Conservation (phyloP, 2,329 filamentous ascomycete genomes). For the Alternaria consortialis region DNA sequence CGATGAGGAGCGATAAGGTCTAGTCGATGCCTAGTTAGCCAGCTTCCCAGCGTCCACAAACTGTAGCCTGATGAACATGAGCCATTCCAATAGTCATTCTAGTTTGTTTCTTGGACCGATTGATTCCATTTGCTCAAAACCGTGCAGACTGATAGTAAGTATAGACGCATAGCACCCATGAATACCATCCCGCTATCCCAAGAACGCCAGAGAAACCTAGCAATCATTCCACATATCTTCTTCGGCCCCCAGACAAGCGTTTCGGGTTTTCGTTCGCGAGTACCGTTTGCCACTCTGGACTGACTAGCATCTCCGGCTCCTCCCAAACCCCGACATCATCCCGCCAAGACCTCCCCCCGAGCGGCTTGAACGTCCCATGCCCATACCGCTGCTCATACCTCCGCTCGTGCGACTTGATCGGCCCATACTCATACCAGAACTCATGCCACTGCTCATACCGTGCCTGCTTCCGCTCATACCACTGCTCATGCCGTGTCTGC, state of each 20-base stretch:
- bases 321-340: slow-evolving; percentile 2
- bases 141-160: too few relatives aligned
- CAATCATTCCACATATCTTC: background rate
- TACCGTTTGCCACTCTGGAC: background rate
- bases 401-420: background rate
- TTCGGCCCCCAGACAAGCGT: background rate
- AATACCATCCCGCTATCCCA: too few relatives aligned
- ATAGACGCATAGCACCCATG: too few relatives aligned
- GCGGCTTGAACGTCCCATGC: background rate
- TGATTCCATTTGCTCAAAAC: too few relatives aligned
- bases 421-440: background rate
- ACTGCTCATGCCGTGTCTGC: background rate
- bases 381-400: background rate
- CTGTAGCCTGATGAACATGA: too few relatives aligned
- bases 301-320: slow-evolving; percentile 13
- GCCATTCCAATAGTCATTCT: too few relatives aligned
- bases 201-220: background rate
- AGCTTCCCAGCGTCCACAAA: too few relatives aligned
- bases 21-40: background rate
- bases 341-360: slow-evolving; percentile 5
- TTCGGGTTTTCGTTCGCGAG: background rate
- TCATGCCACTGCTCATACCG: background rate
- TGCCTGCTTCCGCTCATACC: background rate
- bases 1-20: background rate
- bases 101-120: too few relatives aligned